These are phyloP conservation scores for Raphanus sativus DNA, from an alignment of 345 rosid genomes.

Conservation along the genomic window DNA sequence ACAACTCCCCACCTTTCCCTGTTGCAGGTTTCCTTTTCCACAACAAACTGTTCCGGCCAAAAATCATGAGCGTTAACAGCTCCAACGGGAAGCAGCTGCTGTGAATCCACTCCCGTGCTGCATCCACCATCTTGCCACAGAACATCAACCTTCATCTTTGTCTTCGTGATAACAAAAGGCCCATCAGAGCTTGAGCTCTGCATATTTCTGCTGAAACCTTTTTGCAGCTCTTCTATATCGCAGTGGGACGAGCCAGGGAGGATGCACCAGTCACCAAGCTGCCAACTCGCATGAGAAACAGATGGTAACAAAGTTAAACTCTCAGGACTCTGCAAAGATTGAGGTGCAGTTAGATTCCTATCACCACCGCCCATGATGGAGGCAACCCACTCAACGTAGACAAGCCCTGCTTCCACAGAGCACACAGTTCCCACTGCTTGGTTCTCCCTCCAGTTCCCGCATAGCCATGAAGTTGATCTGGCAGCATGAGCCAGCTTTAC, in stretches of 20 bases:
- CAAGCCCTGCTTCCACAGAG: slow-evolving; percentile 59
- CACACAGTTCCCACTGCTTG: slow-evolving; percentile 68
- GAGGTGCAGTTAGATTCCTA: slow-evolving; percentile 48
- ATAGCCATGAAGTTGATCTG: slow-evolving; percentile 71
- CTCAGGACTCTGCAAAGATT: slow-evolving; percentile 53
- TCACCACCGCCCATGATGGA: slow-evolving; percentile 49
- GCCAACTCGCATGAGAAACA: slow-evolving; percentile 81
- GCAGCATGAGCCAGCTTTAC: slow-evolving; percentile 49
- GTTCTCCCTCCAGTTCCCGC: slow-evolving; percentile 68
- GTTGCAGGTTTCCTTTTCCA: slow-evolving; percentile 52
- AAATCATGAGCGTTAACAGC: slow-evolving; percentile 71
- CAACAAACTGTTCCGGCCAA: slow-evolving; percentile 91
- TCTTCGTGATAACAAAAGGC: slow-evolving; percentile 60
- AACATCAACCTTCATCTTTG: slow-evolving; percentile 65
- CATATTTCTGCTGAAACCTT: slow-evolving; percentile 41
- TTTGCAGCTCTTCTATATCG: slow-evolving; percentile 36
- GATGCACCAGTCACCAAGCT: slow-evolving; percentile 92
- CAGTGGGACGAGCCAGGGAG: slow-evolving; percentile 45
- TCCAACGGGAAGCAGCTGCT: slow-evolving; percentile 59
- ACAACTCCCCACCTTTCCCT: slow-evolving; percentile 74
- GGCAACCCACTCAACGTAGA: slow-evolving; percentile 82
- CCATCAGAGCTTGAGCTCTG: slow-evolving; percentile 38
- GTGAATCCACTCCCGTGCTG: slow-evolving; percentile 56
- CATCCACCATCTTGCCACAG: slow-evolving; percentile 83
- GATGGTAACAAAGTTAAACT: slow-evolving; percentile 60